Conservation (phyloP, 768 basidiomycete species). For the Termitomyces sp. region DNA sequence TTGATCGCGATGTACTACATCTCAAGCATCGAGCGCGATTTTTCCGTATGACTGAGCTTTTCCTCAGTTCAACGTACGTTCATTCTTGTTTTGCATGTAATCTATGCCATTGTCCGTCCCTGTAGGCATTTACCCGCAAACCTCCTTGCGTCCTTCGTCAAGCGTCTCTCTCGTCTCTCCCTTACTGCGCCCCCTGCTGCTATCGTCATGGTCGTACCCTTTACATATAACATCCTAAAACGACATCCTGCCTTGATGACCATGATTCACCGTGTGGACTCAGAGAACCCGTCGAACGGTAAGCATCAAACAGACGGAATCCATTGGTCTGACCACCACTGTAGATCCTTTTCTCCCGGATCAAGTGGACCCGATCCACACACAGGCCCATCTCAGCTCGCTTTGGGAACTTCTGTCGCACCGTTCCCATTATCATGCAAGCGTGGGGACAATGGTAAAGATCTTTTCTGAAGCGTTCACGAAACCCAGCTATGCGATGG, state of each 20-base stretch:
- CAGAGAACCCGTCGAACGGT: slow-evolving; percentile 31
- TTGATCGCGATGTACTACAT: slow-evolving; percentile 85
- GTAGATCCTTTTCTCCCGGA: slow-evolving; percentile 60
- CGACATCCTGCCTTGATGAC: slow-evolving; percentile 86
- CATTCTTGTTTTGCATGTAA: neutral
- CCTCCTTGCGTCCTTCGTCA: slow-evolving; percentile 93
- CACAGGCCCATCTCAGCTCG: slow-evolving; percentile 80
- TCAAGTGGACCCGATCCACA: slow-evolving; percentile 70
- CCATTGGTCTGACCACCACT: neutral
- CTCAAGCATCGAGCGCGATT: slow-evolving; percentile 91
- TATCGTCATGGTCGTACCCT: slow-evolving; percentile 85
- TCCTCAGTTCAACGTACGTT: slow-evolving; percentile 84
- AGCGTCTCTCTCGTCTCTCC: slow-evolving; percentile 81
- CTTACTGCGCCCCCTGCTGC: slow-evolving; percentile 86
- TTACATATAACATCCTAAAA: slow-evolving; percentile 92
- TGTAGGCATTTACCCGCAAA: slow-evolving; percentile 77
- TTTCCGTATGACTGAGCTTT: slow-evolving; percentile 87
- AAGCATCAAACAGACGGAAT: neutral
- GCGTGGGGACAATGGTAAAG: slow-evolving; percentile 81
- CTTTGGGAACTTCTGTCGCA: slow-evolving; percentile 90
- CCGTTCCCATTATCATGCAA: slow-evolving; percentile 75
- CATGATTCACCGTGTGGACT: slow-evolving; percentile 75
- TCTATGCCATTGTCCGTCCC: neutral
- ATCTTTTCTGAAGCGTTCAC: slow-evolving; percentile 91
- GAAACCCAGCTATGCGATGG: slow-evolving; percentile 85